These are phyloP conservation scores for Rhododendron henanense DNA, from an alignment of 148 eudicot genomes.

Conservation along the genomic window DNA sequence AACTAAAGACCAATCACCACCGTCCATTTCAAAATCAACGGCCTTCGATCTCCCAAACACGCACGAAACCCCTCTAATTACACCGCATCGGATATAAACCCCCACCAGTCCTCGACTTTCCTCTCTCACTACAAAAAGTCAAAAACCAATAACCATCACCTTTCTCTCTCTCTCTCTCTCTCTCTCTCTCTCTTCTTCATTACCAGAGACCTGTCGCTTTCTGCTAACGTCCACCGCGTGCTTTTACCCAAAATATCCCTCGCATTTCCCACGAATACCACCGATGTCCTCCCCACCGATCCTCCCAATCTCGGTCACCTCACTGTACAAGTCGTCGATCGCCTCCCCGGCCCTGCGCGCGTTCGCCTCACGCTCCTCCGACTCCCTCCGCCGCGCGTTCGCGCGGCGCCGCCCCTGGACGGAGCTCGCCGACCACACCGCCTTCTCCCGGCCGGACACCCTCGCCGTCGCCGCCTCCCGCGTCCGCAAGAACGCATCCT, in stretches of 20 bases:
- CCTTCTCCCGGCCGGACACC: constrained; percentile 62
- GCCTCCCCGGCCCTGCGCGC: constrained; percentile 57
- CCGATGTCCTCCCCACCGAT: constrained; percentile 53
- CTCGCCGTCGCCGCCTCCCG: constrained; percentile 63
- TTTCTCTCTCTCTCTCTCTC: neutral
- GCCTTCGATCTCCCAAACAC: neutral
- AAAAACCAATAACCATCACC: neutral
- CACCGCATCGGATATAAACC: neutral
- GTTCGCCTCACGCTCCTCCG: constrained; percentile 42
- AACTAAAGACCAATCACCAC: neutral
- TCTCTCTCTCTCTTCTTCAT: neutral
- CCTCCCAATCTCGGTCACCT: constrained; percentile 41
- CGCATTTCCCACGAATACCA: constrained; percentile 6
- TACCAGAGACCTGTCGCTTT: neutral
- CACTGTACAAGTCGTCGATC: constrained; percentile 31
- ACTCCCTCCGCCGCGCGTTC: constrained; percentile 47
- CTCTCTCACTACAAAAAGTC: neutral
- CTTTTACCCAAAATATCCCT: neutral
- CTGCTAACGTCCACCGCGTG: neutral
- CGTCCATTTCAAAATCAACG: neutral
- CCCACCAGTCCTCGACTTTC: neutral
- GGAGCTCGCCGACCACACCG: constrained; percentile 61
- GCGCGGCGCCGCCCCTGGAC: constrained; percentile 76
- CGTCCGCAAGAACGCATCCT: constrained; percentile 57
- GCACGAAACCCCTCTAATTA: neutral